Conservation (phyloP, 495 filamentous ascomycete genomes). For the Staphylotrichum longicolle region DNA sequence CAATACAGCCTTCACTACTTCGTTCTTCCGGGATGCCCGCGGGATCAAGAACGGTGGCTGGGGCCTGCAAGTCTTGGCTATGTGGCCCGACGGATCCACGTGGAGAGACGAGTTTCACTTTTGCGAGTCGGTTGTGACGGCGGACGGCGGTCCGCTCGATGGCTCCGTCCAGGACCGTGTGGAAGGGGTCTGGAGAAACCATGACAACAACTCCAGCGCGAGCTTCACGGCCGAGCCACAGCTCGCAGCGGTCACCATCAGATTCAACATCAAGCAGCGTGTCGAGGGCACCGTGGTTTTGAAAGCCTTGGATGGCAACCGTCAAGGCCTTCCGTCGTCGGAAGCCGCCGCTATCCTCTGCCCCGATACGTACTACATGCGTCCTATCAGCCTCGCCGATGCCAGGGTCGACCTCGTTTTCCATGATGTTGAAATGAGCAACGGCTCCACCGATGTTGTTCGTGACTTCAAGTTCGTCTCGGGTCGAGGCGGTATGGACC, state of each 20-base stretch:
- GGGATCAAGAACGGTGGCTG: background rate
- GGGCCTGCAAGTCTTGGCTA: background rate
- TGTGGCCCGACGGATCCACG: background rate
- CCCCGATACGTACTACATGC: background rate
- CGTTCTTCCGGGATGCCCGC: background rate
- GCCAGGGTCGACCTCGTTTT: background rate
- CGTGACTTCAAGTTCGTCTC: background rate
- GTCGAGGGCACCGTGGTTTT: background rate
- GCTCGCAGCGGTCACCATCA: background rate
- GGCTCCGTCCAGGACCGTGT: background rate
- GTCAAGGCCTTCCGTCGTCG: background rate
- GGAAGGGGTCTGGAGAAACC: background rate
- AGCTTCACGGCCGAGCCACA: background rate
- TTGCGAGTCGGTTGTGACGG: background rate
- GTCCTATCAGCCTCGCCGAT: background rate
- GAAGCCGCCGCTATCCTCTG: background rate
- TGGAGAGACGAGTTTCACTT: background rate
- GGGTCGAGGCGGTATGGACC: slow-evolving; percentile 2
- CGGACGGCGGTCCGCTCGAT: background rate
- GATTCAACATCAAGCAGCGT: background rate
- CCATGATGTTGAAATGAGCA: background rate
- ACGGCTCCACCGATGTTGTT: background rate
- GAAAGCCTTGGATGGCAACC: background rate
- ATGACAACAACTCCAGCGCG: background rate
- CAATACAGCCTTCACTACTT: background rate